phyloP scores from a whole-genome alignment of 2,329 filamentous ascomycete genomes.

The Dactylonectria macrodidyma region DNA sequence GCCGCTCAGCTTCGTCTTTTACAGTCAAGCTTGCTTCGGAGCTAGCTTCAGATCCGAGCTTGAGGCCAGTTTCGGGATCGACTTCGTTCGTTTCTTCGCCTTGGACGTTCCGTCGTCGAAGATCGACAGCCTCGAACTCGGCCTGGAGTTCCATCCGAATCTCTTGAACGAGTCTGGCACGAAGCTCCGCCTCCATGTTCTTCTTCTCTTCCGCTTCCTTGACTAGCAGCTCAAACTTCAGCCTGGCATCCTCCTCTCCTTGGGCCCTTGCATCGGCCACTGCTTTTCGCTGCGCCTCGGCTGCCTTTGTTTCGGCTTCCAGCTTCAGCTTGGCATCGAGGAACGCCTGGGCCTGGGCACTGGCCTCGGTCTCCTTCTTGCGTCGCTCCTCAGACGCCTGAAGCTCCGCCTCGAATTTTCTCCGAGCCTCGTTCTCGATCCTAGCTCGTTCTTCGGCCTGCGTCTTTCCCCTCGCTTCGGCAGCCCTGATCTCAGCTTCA shows the following conservation, averaged over 20 bases:
- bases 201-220: no score
- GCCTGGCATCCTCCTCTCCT: no score
- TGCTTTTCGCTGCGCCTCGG: no score
- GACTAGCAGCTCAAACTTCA: no score
- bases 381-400: constrained; percentile 60
- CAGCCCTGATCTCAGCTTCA: constrained; percentile 60
- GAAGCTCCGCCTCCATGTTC: constrained; percentile 59
- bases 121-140: constrained; percentile 61
- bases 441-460: constrained; percentile 62
- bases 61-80: constrained; percentile 60
- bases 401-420: constrained; percentile 63
- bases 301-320: constrained; percentile 55
- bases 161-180: constrained; percentile 56
- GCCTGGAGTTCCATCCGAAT: constrained; percentile 57
- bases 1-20: constrained; percentile 60
- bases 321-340: constrained; percentile 62
- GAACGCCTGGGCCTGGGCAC: constrained; percentile 61
- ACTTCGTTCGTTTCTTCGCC: constrained; percentile 65
- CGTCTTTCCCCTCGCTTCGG: constrained; percentile 61
- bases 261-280: no score
- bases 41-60: constrained; percentile 59
- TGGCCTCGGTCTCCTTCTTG: constrained; percentile 64
- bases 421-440: constrained; percentile 61
- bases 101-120: constrained; percentile 54
- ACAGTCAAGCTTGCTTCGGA: constrained; percentile 57